phyloP scores from a whole-genome alignment of 305 asterid genomes.

The Fraxinus paxiana region DNA sequence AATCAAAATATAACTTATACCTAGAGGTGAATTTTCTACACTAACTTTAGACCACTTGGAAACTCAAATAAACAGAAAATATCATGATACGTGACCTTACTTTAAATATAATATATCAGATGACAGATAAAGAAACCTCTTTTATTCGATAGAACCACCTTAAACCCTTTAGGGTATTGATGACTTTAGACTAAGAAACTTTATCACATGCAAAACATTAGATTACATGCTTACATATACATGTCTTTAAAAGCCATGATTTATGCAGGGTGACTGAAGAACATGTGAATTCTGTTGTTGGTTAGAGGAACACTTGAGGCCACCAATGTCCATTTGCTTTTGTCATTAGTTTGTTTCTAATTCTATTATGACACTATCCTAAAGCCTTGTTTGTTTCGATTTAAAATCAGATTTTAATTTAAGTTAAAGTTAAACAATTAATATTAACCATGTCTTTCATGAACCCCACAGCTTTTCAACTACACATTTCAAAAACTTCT shows the following conservation, averaged over 20 bases:
- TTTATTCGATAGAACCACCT: not conserved
- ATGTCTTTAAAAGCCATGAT: not conserved
- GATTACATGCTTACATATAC: not conserved
- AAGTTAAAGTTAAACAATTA: too few relatives aligned
- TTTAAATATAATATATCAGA: not conserved
- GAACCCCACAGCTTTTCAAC: too few relatives aligned
- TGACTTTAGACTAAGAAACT: not conserved
- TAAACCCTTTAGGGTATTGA: not conserved
- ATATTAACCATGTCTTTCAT: too few relatives aligned
- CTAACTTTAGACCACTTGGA: not conserved
- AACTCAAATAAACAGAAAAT: not conserved
- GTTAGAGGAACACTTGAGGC: not conserved
- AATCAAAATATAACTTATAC: not conserved
- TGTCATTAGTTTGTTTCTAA: not conserved
- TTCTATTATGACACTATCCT: not conserved
- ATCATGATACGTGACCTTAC: not conserved
- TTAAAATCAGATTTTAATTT: too few relatives aligned
- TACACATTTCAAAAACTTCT: too few relatives aligned
- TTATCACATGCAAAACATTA: not conserved
- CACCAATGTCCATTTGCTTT: not conserved
- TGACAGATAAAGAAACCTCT: not conserved
- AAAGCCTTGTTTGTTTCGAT: too few relatives aligned
- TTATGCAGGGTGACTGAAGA: not conserved
- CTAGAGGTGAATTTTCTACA: not conserved
- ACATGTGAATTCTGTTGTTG: not conserved